A percentile compares a stretch with the other conserved stretches of the same genome.
These are phyloP conservation scores for Incumbomyces delicatus DNA, from an alignment of 2,329 filamentous ascomycete species.

Conservation along the genomic window DNA sequence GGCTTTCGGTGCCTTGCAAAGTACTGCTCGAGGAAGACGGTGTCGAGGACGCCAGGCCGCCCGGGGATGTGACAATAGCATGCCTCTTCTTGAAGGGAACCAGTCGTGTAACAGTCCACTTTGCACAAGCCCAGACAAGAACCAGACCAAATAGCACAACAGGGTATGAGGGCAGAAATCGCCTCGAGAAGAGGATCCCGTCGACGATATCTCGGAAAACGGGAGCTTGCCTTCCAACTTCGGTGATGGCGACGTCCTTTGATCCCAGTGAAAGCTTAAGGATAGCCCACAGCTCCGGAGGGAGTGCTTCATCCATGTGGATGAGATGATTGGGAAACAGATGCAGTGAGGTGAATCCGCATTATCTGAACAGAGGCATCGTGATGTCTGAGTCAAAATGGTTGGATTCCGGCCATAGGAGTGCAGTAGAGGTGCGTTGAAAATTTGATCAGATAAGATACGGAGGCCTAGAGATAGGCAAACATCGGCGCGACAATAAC, in stretches of 20 bases:
- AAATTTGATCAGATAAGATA: slow-evolving; percentile 1
- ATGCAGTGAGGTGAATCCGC: too few species aligned
- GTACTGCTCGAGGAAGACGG: slow-evolving; percentile 18
- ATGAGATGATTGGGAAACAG: too few species aligned
- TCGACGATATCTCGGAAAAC: background rate
- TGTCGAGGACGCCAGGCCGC: background rate
- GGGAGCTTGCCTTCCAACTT: background rate
- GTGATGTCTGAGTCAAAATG: too few species aligned
- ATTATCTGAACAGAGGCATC: too few species aligned
- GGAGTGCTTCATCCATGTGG: slow-evolving; percentile 3
- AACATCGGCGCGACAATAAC: too few species aligned
- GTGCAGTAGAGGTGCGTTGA: too few species aligned
- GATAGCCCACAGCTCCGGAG: slow-evolving; percentile 1
- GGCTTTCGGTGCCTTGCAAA: slow-evolving; percentile 12
- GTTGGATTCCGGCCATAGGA: too few species aligned
- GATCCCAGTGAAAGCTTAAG: background rate
- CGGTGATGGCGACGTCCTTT: background rate
- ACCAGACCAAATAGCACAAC: background rate
- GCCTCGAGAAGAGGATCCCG: slow-evolving; percentile 3
- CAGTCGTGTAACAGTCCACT: background rate
- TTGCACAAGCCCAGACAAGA: background rate
- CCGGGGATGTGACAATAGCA: background rate
- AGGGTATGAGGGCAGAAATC: slow-evolving; percentile 3
- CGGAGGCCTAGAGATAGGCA: background rate
- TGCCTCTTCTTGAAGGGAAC: background rate